These are phyloP conservation scores for Monilinia fructigena DNA, from an alignment of 2,329 filamentous ascomycete species.

Conservation along the genomic window DNA sequence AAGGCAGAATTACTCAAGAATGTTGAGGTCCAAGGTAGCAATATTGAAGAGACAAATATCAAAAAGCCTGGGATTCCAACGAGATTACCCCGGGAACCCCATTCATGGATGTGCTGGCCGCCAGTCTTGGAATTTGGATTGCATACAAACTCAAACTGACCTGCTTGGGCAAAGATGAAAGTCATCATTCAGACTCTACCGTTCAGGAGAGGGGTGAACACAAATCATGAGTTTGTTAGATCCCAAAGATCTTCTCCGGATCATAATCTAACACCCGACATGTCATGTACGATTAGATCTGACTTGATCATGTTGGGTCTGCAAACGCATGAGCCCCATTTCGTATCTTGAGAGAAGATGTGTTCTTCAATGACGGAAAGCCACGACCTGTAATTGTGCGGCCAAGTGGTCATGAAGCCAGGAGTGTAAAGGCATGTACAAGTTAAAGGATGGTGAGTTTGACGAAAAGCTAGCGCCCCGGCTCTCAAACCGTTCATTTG, in stretches of 20 bases:
- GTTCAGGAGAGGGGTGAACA: conserved; percentile 96
- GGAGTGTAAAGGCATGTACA: conserved; percentile 79
- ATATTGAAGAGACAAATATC: conserved; percentile 58
- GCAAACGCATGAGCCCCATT: conserved; percentile 95
- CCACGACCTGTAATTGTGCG: conserved; percentile 83
- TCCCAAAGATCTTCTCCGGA: conserved; percentile 88
- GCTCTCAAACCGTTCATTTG: conserved; percentile 93
- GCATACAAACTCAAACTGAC: conserved; percentile 97
- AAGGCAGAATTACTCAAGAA: conserved; percentile 81
- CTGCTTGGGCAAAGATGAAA: conserved; percentile 92
- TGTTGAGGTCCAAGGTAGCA: conserved; percentile 76
- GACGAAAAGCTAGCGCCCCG: conserved; percentile 74
- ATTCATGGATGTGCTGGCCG: conserved; percentile 95
- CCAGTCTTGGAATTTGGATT: conserved; percentile 94
- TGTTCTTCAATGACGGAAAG: conserved; percentile 87
- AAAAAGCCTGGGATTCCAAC: conserved; percentile 92
- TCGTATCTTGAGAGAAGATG: conserved; percentile 95
- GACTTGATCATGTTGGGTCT: conserved; percentile 98
- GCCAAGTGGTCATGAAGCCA: conserved; percentile 87
- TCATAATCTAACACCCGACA: conserved; percentile 94
- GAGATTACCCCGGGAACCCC: conserved; percentile 93
- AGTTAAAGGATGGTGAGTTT: conserved; percentile 74
- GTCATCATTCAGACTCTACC: conserved; percentile 98
- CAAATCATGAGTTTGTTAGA: conserved; percentile 97
- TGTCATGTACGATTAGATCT: conserved; percentile 94